Evolutionary conservation across 805 yeast genomes (phyloP).

Genomic region (Lipomyces starkeyi): DNA sequence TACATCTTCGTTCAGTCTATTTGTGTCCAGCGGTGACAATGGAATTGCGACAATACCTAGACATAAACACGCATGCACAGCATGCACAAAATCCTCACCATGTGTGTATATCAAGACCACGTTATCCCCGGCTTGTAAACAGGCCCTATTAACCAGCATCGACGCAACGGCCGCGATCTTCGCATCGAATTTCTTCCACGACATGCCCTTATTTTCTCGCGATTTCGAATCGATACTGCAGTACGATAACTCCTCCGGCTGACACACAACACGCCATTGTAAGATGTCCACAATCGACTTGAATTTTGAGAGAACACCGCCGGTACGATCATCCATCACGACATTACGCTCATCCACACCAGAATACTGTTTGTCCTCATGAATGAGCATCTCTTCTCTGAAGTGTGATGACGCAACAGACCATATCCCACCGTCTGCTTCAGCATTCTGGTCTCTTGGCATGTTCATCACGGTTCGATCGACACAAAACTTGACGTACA

Average conservation of each 20-base stretch:
- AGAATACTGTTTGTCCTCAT: conserved; percentile 75
- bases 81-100: conserved; percentile 82
- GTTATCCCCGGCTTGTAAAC: conserved; percentile 68
- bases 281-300: conserved; percentile 71
- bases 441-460: conserved; percentile 56
- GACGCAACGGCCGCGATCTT: conserved; percentile 76
- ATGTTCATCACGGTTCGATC: conserved; percentile 66
- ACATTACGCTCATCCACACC: conserved; percentile 78
- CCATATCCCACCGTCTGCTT: conserved; percentile 83
- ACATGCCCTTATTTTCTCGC: conserved; percentile 57
- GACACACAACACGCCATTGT: conserved; percentile 75
- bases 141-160: conserved; percentile 70
- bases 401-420: conserved; percentile 72
- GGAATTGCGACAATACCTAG: conserved; percentile 83
- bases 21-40: conserved; percentile 69
- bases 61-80: conserved; percentile 83
- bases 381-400: conserved; percentile 64
- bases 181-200: conserved; percentile 85
- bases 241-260: conserved; percentile 82
- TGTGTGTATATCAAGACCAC: conserved; percentile 85
- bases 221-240: conserved; percentile 50
- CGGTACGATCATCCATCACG: conserved; percentile 79
- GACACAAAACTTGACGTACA: conserved; percentile 79
- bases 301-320: conserved; percentile 75
- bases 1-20: conserved; percentile 73